Evolutionary conservation across 2,329 filamentous ascomycete genomes (phyloP).

Genomic region (Penicillium corylophilum): DNA sequence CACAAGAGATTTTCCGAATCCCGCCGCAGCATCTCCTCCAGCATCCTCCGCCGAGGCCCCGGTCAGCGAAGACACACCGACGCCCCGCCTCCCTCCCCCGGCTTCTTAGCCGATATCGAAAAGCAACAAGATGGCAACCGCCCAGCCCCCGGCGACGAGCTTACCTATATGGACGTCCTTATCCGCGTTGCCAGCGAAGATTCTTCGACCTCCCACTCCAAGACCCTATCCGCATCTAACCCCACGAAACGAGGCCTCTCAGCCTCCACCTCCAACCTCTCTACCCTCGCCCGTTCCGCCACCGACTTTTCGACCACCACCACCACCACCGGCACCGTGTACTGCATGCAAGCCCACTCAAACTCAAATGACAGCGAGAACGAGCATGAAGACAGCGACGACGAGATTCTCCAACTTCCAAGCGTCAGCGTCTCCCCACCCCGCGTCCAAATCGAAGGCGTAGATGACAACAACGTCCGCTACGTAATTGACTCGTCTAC

Average conservation of each 20-base stretch:
- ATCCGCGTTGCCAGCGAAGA: conserved; percentile 22
- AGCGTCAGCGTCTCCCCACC: conserved; percentile 24
- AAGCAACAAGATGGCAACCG: conserved; percentile 4
- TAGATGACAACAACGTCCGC: conserved; percentile 36
- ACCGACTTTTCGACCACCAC: conserved; percentile 9
- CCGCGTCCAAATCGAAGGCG: conserved; percentile 30
- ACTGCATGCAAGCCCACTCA: conserved; percentile 36
- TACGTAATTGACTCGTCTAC: conserved; percentile 30
- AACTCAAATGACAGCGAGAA: conserved; percentile 18
- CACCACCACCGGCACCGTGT: conserved; percentile 26
- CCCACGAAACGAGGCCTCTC: conserved; percentile 11
- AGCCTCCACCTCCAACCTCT: conserved; percentile 10
- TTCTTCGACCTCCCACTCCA: conserved; percentile 2
- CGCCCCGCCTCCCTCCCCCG: conserved; percentile 36
- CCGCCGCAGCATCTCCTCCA: conserved; percentile 32
- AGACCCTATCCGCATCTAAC: neutral
- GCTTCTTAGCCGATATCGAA: conserved; percentile 26
- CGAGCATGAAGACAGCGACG: conserved; percentile 31
- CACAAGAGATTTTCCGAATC: conserved; percentile 27
- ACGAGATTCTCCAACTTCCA: conserved; percentile 38
- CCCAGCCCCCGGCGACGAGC: conserved; percentile 13
- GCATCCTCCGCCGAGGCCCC: conserved; percentile 18
- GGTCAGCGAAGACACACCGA: conserved; percentile 42
- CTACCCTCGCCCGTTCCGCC: conserved; percentile 6
- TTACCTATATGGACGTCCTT: conserved; percentile 34